phyloP scores from a whole-genome alignment of 2,329 filamentous ascomycete species.

The Zymoseptoria crescenta region DNA sequence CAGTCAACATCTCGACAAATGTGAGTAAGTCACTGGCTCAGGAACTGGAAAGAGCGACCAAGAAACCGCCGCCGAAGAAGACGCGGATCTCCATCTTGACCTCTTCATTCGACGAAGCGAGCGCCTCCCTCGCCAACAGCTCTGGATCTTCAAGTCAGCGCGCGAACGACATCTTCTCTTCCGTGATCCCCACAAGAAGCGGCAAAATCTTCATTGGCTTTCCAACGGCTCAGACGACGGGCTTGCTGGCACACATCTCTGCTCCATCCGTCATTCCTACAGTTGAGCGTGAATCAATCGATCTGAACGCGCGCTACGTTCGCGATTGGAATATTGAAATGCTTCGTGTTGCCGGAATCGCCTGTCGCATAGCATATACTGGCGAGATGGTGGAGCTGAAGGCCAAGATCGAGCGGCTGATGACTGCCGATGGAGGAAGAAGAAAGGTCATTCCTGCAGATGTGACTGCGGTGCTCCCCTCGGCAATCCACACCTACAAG shows the following conservation, averaged over 20 bases:
- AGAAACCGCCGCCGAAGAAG: conserved; percentile 86
- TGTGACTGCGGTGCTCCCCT: conserved; percentile 61
- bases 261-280: conserved; percentile 95
- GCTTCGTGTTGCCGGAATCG: conserved; percentile 80
- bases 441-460: conserved; percentile 52
- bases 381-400: conserved; percentile 78
- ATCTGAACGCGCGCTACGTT: conserved; percentile 91
- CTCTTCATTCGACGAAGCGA: conserved; percentile 76
- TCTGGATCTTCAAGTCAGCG: conserved; percentile 47
- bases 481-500: conserved; percentile 73
- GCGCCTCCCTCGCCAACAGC: conserved; percentile 52
- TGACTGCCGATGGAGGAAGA: conserved; percentile 20
- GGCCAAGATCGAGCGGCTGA: conserved; percentile 37
- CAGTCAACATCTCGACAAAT: conserved; percentile 70
- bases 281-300: conserved; percentile 92
- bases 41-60: conserved; percentile 90
- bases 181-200: conserved; percentile 79
- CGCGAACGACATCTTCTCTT: conserved; percentile 73
- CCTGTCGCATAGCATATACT: conserved; percentile 78
- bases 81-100: conserved; percentile 84
- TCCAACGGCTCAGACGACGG: conserved; percentile 93
- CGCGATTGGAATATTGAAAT: conserved; percentile 94
- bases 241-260: conserved; percentile 86
- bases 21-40: conserved; percentile 65
- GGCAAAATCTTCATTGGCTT: conserved; percentile 96